Percentiles rank a stretch among this genome's conserved stretches.
Evolutionary conservation across 495 filamentous ascomycete genomes (phyloP).

Genomic region (Annulohypoxylon maeteangense): DNA sequence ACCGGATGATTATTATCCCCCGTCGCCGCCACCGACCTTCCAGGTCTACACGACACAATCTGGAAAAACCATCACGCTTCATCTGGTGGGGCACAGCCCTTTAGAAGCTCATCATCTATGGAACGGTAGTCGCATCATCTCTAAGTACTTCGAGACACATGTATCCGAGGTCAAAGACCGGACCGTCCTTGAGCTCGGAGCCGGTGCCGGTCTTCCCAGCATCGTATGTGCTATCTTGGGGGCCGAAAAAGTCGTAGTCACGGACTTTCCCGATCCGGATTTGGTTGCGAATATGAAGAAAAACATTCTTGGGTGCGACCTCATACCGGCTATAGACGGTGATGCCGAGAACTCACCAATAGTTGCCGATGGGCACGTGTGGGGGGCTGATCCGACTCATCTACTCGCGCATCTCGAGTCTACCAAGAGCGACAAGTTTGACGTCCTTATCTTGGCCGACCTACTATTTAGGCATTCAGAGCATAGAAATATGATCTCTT

Average conservation of each 20-base stretch:
- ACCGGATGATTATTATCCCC: constrained; percentile 78
- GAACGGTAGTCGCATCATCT: constrained; percentile 82
- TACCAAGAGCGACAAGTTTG: constrained; percentile 63
- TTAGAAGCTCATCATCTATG: constrained; percentile 93
- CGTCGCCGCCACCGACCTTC: constrained; percentile 74
- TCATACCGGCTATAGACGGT: constrained; percentile 30
- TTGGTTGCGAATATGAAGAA: constrained; percentile 77
- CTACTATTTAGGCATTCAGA: constrained; percentile 89
- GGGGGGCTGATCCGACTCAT: constrained; percentile 70
- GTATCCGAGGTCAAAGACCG: constrained; percentile 67
- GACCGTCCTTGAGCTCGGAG: constrained; percentile 87
- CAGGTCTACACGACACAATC: constrained; percentile 74
- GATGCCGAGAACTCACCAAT: constrained; percentile 47
- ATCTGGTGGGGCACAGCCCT: constrained; percentile 89
- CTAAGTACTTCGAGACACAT: constrained; percentile 78
- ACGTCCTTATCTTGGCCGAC: constrained; percentile 86
- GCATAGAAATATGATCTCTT: constrained; percentile 78
- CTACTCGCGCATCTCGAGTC: constrained; percentile 62
- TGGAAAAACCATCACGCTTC: constrained; percentile 73
- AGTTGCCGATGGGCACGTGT: constrained; percentile 75
- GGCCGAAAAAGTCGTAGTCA: constrained; percentile 76
- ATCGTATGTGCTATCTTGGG: constrained; percentile 79
- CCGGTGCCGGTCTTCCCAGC: constrained; percentile 85
- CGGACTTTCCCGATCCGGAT: constrained; percentile 88
- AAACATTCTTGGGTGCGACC: constrained; percentile 69